Evolutionary conservation across 202 grass and related monocot genomes (phyloP), one percentile per base, ranked within the genome.

Genomic region (Schoenoplectus tabernaemontani): DNA sequence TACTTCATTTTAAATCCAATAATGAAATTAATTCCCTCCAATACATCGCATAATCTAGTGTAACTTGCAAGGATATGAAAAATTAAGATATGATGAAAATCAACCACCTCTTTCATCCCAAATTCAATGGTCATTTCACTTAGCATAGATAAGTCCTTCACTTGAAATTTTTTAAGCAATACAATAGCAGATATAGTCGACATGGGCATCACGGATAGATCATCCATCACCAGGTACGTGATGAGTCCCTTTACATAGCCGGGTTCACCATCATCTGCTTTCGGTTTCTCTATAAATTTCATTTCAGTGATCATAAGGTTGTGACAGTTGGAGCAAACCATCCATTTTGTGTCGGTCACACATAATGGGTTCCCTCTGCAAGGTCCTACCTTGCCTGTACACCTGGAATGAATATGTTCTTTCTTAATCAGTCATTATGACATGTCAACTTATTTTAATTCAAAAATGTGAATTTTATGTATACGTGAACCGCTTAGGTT

Each of bases 141-240:
- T 28, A 96, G 3, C 7, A 74, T 33, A 37, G 87, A 87, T 54
- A 91, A 82, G 53, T 96, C 87, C 63, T 82, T 85, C 13, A 90
- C 37, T n/a, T 77, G 30, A 63, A 92, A 92, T 69, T 87, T 92
- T 70, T 92, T 86, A 41, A 96, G 86, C 78, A 96, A 58, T 44
- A 83, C 81, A 57, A 92, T 85, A 72, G 87, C 90, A 19, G 93
- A 88, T 80, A 90, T 90, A 75, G 85, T 92, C 37, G 93, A 96
- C 87, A 92, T 87, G 76, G 93, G 90, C 82, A 5, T 41, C 2
- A 96, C 54, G 7, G 84, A 84, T 22, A 92, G 86, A 83, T 96
- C 82, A 70, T 96, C 90, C 90, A 96, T 90, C 73, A 96, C 87
- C 23, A 92, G 78, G 82, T 92, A 96, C 33, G 63, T 88, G 28